Base-by-base conservation (phyloP, 768 basidiomycete species). In the Chlorophyllum brunneum region DNA sequence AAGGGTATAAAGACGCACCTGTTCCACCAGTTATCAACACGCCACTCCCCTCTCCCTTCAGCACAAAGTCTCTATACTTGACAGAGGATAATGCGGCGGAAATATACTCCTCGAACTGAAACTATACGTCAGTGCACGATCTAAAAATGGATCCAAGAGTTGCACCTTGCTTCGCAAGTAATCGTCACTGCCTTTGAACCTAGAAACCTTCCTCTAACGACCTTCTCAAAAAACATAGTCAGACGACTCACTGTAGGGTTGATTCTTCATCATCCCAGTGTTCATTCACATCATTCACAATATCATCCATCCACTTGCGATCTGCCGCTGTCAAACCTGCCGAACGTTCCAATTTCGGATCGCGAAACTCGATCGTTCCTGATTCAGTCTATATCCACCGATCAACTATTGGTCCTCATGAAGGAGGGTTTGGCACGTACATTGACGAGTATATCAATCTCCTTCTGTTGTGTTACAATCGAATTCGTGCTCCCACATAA, bases 301-400 rank as follows among this genome's bases (percentile, higher is more conserved):
- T 83, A 59, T 95, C 93, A 62, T 98, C 95, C 80, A 98, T 92
- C 97, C 97, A 99, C 66, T 91, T 95, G 54, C 95, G 75, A 66
- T 98, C 97, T 0, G 95, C 92, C 0, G 97, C 75, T 2, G 95
- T 98, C 58, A 99, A 70, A 4, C 80, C 82, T 18, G 86, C 81
- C 29, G 85, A 72, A 24, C 88, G 78, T 58, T 95, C 94, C 5
- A 97, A 63, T 61, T 78, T 83, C 3, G 85, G 80, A 65, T 98
- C 86, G 34, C 86, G 77, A 71, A 97, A 94, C 60, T 98, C 95
- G 53, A 98, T 81, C 2, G 76, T 71, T 4, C 86, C 90, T 0
- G 84, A 87, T 63, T 98, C 97, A 29, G 90, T 85, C 93, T 97
- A 57, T 5, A n/a, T 23, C 5, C 13, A 40, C n/a, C 20, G 26